Evolutionary conservation across 208 protist species (phyloP).

Genomic region (Porcisia deanei): DNA sequence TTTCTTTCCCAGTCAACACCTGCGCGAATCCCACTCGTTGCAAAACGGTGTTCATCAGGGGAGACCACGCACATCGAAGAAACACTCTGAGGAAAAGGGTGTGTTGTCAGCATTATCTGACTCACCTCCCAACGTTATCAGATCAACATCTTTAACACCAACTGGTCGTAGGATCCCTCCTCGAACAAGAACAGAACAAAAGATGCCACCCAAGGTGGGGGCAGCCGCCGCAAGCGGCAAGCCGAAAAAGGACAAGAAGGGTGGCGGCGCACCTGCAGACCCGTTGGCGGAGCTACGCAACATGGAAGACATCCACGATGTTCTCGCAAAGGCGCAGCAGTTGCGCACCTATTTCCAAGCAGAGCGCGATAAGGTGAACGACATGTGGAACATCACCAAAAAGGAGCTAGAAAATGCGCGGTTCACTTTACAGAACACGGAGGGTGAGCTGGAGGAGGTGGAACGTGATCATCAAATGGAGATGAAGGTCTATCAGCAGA

Average conservation of each 20-base stretch:
- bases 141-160: neutral
- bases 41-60: neutral
- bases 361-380: slow-evolving; percentile 95
- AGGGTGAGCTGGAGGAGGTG: slow-evolving; percentile 94
- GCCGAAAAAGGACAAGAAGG: slow-evolving; percentile 34
- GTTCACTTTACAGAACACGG: slow-evolving; percentile 81
- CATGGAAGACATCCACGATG: slow-evolving; percentile 69
- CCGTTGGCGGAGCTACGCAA: slow-evolving; percentile 43
- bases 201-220: slow-evolving; percentile 43
- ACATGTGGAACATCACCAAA: slow-evolving; percentile 93
- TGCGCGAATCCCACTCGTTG: neutral
- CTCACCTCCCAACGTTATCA: neutral
- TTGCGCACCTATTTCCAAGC: slow-evolving; percentile 97
- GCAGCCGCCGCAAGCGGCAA: slow-evolving; percentile 17
- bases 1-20: neutral
- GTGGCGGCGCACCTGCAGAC: slow-evolving; percentile 27
- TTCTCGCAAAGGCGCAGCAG: slow-evolving; percentile 88
- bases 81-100: neutral
- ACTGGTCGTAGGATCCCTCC: neutral
- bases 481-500: slow-evolving; percentile 98
- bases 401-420: slow-evolving; percentile 89
- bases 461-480: slow-evolving; percentile 95
- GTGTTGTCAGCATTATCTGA: neutral
- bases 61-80: neutral
- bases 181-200: neutral